Percentiles rank a stretch among this genome's conserved stretches.
These are phyloP conservation scores for Termitomyces bulborhizus DNA, from an alignment of 768 basidiomycete genomes.

Conservation along the genomic window DNA sequence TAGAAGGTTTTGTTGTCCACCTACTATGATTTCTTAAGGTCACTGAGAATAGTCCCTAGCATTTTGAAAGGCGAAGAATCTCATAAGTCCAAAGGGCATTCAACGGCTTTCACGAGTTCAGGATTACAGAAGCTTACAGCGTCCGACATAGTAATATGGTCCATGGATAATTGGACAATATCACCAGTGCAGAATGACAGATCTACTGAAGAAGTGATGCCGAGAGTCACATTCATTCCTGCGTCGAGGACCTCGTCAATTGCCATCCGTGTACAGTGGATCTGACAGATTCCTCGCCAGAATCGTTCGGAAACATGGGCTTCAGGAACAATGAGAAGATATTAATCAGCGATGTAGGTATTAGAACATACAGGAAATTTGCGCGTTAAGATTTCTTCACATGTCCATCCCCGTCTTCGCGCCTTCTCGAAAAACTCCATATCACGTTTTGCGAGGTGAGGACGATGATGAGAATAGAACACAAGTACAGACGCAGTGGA, in stretches of 20 bases:
- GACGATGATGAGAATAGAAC: slow-evolving; percentile 87
- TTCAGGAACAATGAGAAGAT: slow-evolving; percentile 18
- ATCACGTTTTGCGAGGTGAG: slow-evolving; percentile 76
- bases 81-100: too few species aligned
- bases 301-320: slow-evolving; percentile 90
- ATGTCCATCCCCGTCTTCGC: slow-evolving; percentile 57
- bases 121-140: not conserved
- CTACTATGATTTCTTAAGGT: too few species aligned
- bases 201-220: not conserved
- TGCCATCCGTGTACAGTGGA: slow-evolving; percentile 85
- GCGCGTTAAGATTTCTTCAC: slow-evolving; percentile 60
- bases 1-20: too few species aligned
- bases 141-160: not conserved
- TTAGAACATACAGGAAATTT: slow-evolving; percentile 49
- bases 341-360: not conserved
- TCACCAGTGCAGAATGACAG: not conserved
- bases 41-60: too few species aligned
- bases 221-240: not conserved
- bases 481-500: slow-evolving; percentile 47
- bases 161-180: not conserved
- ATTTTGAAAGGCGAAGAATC: too few species aligned
- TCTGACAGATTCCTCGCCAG: slow-evolving; percentile 70
- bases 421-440: slow-evolving; percentile 77
- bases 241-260: slow-evolving; percentile 24
- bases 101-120: too few species aligned